Base-by-base conservation (phyloP, 805 yeast species). In the Suhomyces tanzawaensis region DNA sequence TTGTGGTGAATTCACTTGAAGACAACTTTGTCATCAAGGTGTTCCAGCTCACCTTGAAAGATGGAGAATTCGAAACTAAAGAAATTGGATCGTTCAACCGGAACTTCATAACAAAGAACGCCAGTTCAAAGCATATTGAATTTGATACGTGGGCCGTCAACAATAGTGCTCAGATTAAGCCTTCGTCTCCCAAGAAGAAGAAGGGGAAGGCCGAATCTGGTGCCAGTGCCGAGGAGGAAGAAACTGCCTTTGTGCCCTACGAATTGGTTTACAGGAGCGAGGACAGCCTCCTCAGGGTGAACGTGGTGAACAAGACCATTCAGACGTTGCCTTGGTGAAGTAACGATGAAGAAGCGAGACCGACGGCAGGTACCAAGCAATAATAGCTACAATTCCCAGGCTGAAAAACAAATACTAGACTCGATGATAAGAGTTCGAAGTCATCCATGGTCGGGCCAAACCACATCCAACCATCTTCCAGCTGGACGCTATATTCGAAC, bases 41-140 rank as follows among this genome's bases (percentile, higher is more conserved):
- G 27, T 26, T 19, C 13, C 40, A 37, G 19, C 26, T 24, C 15
- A 24, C 12, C 37, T 15, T 22, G 19, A 39, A 16, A 29, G 26
- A 14, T 13, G 29, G 26, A 5, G 19, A 23, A 13, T 32, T 29
- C 14, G 35, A 29, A 16, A 12, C 23, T 14, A 37, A 42, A 27
- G 47, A 43, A 38, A 19, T 43, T n/a, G 42, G 38, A n/a, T 18
- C 17, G 23, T 43, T 39, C 37, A 40, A 39, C 14, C 34, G 31
- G 13, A 21, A 30, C 13, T 43, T 40, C 19, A 31, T 43, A 15
- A 22, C 25, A 25, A 37, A 40, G 25, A 22, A 34, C 19, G 13
- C 26, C 24, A 17, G 30, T 22, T 7, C 27, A 9, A 34, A 32
- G 4, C 27, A 24, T 7, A 24, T 43, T 4, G 27, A 26, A 19